Conservation (phyloP, 495 filamentous ascomycete species). For the Penicillium tannophilum region DNA sequence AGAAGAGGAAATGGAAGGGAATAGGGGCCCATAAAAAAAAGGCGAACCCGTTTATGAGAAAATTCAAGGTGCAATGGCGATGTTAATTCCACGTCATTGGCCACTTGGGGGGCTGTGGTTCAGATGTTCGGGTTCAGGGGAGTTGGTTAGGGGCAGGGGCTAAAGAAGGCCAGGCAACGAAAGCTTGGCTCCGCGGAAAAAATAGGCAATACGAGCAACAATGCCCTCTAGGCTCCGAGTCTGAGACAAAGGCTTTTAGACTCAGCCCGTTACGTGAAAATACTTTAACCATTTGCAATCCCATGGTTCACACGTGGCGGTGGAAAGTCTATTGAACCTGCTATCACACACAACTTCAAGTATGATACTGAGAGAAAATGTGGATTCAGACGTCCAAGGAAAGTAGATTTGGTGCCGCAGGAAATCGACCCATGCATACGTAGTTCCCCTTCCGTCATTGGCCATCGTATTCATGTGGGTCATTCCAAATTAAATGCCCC, state of each 20-base stretch:
- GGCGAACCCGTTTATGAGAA: not conserved
- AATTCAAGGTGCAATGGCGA: slow-evolving; percentile 12
- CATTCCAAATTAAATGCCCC: not conserved
- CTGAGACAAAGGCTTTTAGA: too few species aligned
- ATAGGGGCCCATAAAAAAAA: slow-evolving; percentile 1
- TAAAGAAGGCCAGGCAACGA: not conserved
- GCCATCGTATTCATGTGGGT: not conserved
- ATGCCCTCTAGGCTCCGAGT: too few species aligned
- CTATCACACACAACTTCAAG: not conserved
- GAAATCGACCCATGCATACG: not conserved
- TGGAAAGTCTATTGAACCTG: slow-evolving; percentile 5
- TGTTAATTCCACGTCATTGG: slow-evolving; percentile 23
- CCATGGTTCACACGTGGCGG: slow-evolving; percentile 33
- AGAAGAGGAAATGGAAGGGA: not conserved
- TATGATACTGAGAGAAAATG: not conserved
- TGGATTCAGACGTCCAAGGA: not conserved
- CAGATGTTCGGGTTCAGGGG: slow-evolving; percentile 10
- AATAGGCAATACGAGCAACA: not conserved
- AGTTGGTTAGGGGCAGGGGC: slow-evolving; percentile 4
- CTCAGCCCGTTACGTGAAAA: too few species aligned
- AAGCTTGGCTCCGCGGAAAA: not conserved
- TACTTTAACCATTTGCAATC: not conserved
- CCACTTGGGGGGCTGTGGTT: slow-evolving; percentile 13
- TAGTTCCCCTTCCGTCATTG: not conserved
- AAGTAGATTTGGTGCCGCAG: not conserved